These are phyloP conservation scores for Metschnikowia baotianmanensis DNA, from an alignment of 805 yeast genomes.

Conservation along the genomic window DNA sequence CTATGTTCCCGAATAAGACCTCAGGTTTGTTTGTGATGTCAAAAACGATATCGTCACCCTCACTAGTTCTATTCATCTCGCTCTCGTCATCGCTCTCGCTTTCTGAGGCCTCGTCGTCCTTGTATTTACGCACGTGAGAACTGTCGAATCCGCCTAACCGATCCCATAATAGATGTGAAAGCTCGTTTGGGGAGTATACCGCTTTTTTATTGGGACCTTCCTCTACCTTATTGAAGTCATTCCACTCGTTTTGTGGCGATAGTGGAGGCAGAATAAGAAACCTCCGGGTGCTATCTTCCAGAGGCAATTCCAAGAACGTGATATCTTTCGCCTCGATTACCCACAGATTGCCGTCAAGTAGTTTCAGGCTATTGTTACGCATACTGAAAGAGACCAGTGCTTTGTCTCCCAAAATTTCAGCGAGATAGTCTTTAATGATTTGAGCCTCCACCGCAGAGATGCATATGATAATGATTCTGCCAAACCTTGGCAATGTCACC, in stretches of 20 bases:
- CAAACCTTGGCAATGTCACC: slow-evolving; percentile 32
- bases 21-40: slow-evolving; percentile 34
- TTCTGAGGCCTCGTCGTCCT: slow-evolving; percentile 17
- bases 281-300: slow-evolving; percentile 35
- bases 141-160: slow-evolving; percentile 41
- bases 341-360: slow-evolving; percentile 18
- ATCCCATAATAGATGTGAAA: slow-evolving; percentile 45
- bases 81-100: slow-evolving; percentile 7
- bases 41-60: slow-evolving; percentile 2
- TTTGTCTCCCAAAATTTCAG: slow-evolving; percentile 13
- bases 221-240: slow-evolving; percentile 40
- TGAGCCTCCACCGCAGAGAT: slow-evolving; percentile 23
- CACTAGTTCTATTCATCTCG: neutral
- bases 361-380: slow-evolving; percentile 27
- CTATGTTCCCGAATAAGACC: slow-evolving; percentile 36
- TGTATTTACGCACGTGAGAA: slow-evolving; percentile 30
- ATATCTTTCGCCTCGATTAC: slow-evolving; percentile 13
- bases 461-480: slow-evolving; percentile 35
- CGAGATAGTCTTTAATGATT: slow-evolving; percentile 20
- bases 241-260: slow-evolving; percentile 46
- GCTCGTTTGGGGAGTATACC: slow-evolving; percentile 36
- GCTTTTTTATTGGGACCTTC: slow-evolving; percentile 40
- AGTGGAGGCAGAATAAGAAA: slow-evolving; percentile 46
- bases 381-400: slow-evolving; percentile 31
- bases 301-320: slow-evolving; percentile 40